These are phyloP conservation scores for Atkinsonella hypoxylon DNA, from an alignment of 2,329 filamentous ascomycete species.

Conservation along the genomic window DNA sequence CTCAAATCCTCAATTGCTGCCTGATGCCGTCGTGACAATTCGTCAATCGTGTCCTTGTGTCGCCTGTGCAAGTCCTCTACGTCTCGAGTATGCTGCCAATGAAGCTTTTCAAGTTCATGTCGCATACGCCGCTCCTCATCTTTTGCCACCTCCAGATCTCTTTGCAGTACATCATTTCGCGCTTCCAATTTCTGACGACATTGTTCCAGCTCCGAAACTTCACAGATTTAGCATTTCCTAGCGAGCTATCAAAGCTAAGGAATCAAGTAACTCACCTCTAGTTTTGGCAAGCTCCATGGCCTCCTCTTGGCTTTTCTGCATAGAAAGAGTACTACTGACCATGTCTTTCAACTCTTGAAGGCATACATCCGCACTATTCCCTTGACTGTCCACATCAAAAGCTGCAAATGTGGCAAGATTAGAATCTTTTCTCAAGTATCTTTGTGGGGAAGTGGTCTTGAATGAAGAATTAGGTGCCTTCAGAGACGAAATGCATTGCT, in stretches of 20 bases:
- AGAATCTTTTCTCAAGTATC: slow-evolving; percentile 64
- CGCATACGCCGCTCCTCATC: slow-evolving; percentile 24
- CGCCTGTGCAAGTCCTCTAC: slow-evolving; percentile 36
- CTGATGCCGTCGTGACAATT: slow-evolving; percentile 23
- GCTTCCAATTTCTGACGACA: slow-evolving; percentile 34
- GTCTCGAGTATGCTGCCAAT: slow-evolving; percentile 33
- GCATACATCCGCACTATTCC: slow-evolving; percentile 65
- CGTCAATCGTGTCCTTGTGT: slow-evolving; percentile 23
- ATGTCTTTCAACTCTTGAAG: slow-evolving; percentile 61
- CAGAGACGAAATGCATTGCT: slow-evolving; percentile 20
- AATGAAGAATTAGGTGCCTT: slow-evolving; percentile 25
- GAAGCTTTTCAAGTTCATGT: slow-evolving; percentile 24
- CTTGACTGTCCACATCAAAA: slow-evolving; percentile 68
- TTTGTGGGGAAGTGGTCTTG: slow-evolving; percentile 32
- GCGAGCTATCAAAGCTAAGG: too few species aligned
- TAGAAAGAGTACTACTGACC: slow-evolving; percentile 55
- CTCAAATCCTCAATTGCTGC: slow-evolving; percentile 23
- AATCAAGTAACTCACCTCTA: slow-evolving; percentile 44
- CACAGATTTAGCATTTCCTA: slow-evolving; percentile 8
- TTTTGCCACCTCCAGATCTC: slow-evolving; percentile 43
- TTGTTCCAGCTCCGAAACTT: slow-evolving; percentile 37
- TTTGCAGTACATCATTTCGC: slow-evolving; percentile 40
- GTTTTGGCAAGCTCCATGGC: slow-evolving; percentile 62
- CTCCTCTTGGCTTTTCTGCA: slow-evolving; percentile 61
- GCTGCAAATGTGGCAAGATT: slow-evolving; percentile 52